Evolutionary conservation across 1,284 basidiomycete species (phyloP), one percentile per base, ranked within the genome.

Genomic region (Taiwanofungus camphoratus): DNA sequence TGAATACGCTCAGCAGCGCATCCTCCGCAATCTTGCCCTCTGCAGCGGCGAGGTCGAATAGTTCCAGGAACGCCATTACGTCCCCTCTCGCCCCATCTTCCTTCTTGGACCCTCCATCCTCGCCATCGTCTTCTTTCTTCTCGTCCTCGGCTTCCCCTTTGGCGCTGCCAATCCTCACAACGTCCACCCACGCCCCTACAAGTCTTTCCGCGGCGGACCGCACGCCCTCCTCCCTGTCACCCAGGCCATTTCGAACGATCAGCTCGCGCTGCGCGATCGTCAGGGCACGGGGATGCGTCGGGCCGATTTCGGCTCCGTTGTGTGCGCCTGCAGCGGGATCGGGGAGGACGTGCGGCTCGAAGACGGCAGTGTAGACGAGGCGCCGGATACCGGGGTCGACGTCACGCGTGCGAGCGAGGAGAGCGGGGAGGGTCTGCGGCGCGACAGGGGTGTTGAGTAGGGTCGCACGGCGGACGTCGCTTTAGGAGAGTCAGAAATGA

Each of bases 391-490:
- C 71, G 0, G 85, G 74, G 56, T 98, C 95, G 24, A 86, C 73
- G 61, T 98, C 95, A 46, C 92, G 82, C 0, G 89, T 87, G 15
- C 94, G 80, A 4, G 79, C 75, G 29, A 99, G 76, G 36, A 98
- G 73, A 6, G 74, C 62, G 1, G 82, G 73, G 1, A 96, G 67
- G 0, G 84, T 85, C 0, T 65, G 60, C 1, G 71, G 68, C 1
- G 75, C 74, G 13, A 86, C 67, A 1, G 88, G 84, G 1, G 94
- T 70, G 54, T 92, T 87, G 50, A 92, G 72, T 0, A 99, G 73
- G 0, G 88, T 85, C 0, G 91, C 87, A 18, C 92, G 81, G 11
- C 95, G 89, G 6, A 96, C 94, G 55, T 98, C 94, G 2, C 91
- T 94, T 57, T 15, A 40, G 4, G 4, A 16, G 11, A 33, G 16